Base-by-base conservation (phyloP, 2,329 filamentous ascomycete genomes). In the Pyrenochaeta sp. region DNA sequence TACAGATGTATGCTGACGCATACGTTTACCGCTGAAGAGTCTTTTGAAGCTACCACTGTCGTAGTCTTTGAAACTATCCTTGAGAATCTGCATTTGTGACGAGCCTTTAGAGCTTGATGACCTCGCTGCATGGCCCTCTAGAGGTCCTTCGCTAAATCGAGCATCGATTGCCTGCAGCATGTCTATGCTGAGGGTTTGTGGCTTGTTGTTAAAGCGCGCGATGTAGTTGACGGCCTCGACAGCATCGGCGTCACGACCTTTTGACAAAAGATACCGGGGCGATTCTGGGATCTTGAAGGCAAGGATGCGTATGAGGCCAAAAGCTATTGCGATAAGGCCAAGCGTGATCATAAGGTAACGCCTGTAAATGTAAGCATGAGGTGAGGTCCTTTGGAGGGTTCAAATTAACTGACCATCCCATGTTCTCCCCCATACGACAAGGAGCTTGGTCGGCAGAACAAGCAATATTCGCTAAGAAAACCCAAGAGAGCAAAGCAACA, bases 231-330 rank as follows among this genome's bases (percentile, higher is more conserved):
- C 75, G 0, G 80, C 74, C 7, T 78, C 73, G 6, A 82, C 77
- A 1, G 81, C 81, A 42, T 84, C 75, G 15, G 75, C 75, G 23
- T 83, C 79, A 0, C 75, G 67, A 3, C 80, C 78, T 14, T 75
- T 71, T 39, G 73, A 77, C 31, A 83, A 66, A 10, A 82, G 74
- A 45, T 74, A 83, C 42, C 81, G 79, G 17, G 80, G 81, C 0
- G 79, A 79, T 64, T 81, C 81, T 30, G 71, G 76, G 36, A 83
- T 78, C n/a, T 72, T 74, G 49, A 83, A 82, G n/a, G 80, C 52
- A 36, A 80, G 70, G 35, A 80, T 78, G 1, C 81, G 80, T 9
- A 81, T 64, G 17, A 81, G 43, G 40, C 79, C 81, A 39, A 83
- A 71, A 1, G 70, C 51, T 0, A 83, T 68, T 0, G 80, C 79